phyloP scores from a whole-genome alignment of 2,329 filamentous ascomycete genomes.

The Aspergillus sp. region DNA sequence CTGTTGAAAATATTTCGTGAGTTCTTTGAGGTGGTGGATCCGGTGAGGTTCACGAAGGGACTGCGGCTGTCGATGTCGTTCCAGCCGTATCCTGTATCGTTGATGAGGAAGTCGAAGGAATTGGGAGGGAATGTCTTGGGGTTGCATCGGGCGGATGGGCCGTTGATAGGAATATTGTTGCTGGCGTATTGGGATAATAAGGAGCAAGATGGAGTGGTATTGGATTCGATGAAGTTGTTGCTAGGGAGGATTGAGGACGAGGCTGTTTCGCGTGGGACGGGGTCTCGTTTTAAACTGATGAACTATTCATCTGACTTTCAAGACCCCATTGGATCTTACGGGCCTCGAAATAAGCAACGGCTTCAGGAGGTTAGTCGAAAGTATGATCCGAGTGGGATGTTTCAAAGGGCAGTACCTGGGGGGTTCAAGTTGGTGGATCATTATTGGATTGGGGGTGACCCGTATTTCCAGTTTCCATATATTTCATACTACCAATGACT shows the following conservation, averaged over 20 bases:
- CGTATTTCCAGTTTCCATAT: too few relatives aligned
- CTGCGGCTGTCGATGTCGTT: background rate
- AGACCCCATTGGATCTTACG: background rate
- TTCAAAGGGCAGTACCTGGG: background rate
- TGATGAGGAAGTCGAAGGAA: background rate
- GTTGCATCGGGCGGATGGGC: background rate
- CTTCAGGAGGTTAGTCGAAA: background rate
- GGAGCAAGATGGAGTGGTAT: background rate
- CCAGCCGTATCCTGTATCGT: background rate
- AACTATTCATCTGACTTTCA: background rate
- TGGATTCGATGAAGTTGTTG: background rate
- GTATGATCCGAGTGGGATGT: background rate
- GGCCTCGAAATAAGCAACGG: background rate
- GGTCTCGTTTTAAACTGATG: background rate
- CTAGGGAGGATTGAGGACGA: background rate
- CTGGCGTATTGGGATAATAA: background rate
- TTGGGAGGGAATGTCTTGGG: background rate
- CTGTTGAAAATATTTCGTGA: background rate
- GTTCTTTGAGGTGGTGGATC: too few relatives aligned
- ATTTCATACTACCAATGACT: too few relatives aligned
- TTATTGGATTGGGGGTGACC: constrained; percentile 44
- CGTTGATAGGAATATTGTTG: background rate
- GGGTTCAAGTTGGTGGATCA: background rate
- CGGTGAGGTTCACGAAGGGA: background rate
- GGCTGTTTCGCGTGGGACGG: background rate